Conservation (phyloP, 805 yeast genomes). For the Barnettozyma californica region DNA sequence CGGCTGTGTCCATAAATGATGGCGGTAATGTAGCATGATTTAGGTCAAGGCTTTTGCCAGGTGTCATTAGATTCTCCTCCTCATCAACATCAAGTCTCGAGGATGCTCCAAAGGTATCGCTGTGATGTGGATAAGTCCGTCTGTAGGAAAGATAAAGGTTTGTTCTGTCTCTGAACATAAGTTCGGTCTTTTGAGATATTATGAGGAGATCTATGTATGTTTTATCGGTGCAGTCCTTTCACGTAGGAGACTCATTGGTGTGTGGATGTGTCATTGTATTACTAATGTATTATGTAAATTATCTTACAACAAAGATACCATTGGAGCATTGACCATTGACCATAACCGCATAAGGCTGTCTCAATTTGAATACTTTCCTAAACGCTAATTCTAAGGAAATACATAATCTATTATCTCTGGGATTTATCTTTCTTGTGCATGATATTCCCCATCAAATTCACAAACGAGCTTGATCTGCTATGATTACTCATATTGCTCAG, state of each 20-base stretch:
- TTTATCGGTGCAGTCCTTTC: no score
- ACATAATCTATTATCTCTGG: not conserved
- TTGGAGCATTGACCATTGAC: no score
- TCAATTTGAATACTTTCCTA: not conserved
- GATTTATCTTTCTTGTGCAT: slow-evolving; percentile 20
- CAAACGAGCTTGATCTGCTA: slow-evolving; percentile 22
- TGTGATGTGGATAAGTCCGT: slow-evolving; percentile 75
- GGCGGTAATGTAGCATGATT: slow-evolving; percentile 73
- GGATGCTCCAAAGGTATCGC: slow-evolving; percentile 14
- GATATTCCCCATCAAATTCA: slow-evolving; percentile 22
- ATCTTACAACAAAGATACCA: no score
- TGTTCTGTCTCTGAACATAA: slow-evolving; percentile 92
- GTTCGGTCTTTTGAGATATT: no score
- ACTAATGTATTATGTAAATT: no score
- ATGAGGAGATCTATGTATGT: no score
- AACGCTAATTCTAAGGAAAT: not conserved
- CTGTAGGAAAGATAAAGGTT: slow-evolving; percentile 84
- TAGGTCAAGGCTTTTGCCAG: slow-evolving; percentile 31
- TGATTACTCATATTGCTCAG: slow-evolving; percentile 1
- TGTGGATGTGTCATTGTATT: no score
- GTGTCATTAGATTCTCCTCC: slow-evolving; percentile 28
- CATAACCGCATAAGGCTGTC: no score
- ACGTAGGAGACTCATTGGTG: no score
- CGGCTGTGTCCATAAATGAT: slow-evolving; percentile 65
- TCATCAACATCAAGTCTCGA: slow-evolving; percentile 25